Base-by-base conservation (phyloP, 1,284 basidiomycete genomes). In the Tilletia walkeri region DNA sequence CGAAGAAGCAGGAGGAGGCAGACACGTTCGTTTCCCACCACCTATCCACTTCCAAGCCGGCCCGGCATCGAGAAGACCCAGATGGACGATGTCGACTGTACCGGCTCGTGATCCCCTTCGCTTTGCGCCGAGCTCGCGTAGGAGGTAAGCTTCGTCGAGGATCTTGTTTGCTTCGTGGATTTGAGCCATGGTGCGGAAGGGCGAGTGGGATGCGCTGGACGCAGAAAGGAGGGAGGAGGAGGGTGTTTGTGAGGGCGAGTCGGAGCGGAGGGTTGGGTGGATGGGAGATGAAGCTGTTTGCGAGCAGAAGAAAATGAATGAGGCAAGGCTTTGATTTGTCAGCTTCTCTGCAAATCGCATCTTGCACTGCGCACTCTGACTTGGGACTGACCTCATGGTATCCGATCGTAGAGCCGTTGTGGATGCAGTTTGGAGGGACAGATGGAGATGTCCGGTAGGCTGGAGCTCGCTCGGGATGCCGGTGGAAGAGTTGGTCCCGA, bases 121-220 rank as follows among this genome's bases (percentile, higher is more conserved):
- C 34, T 63, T 63, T 4, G 59, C 59, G 12, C 59, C 59, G 36
- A 63, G 59, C 36, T 63, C 59, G 36, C 59, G 59, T 18, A 63
- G 36, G 18, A 63, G 38, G 36, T 63, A 63, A 2, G 59, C 59
- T 14, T 63, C 59, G 59, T 63, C 41, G 34, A 63, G 38, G 30
- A 63, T n/a, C 34, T 63, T 63, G 36, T 38, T 63, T 14, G 59
- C 59, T 10, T 39, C 59, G n/a, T 63, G 34, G 59, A 63, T 39
- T 14, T 63, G 59, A 3, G 59, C 59, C 36, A 53, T 53, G 18
- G 50, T 53, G 50, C 50, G 50, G 18, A 53, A 53, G 16, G 50
- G 50, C 16, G 50, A 4, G 10, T 2, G 20, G 2, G 50, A 53
- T n/a, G 10, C 2, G 47, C n/a, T 48, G 41, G 41, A 45, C 3